These are phyloP conservation scores for Ceratocystis papillata DNA, from an alignment of 2,329 filamentous ascomycete species.

Conservation along the genomic window DNA sequence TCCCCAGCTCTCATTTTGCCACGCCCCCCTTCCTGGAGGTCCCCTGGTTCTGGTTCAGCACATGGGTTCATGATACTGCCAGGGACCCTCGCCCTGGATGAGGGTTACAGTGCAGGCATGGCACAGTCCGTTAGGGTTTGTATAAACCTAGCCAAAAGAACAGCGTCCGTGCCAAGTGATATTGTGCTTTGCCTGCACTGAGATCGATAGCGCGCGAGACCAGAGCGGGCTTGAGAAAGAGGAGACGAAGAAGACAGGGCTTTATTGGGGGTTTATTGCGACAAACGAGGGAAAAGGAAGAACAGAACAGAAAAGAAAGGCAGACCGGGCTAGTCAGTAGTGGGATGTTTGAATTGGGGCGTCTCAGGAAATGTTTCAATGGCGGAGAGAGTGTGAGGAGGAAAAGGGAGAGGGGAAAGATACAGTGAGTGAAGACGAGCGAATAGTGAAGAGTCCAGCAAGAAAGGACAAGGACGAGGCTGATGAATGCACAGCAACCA, in stretches of 20 bases:
- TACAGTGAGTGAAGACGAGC: not conserved
- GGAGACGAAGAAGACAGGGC: not conserved
- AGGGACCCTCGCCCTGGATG: not conserved
- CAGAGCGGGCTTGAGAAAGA: not conserved
- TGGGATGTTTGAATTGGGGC: not conserved
- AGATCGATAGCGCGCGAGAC: conserved; percentile 2
- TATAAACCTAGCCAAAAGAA: not conserved
- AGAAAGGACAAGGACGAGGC: not conserved
- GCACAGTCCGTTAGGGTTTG: too few species aligned
- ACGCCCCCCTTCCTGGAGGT: not conserved
- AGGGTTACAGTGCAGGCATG: too few species aligned
- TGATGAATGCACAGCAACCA: too few species aligned
- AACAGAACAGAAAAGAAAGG: not conserved
- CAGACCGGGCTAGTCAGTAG: not conserved
- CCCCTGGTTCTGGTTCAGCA: not conserved
- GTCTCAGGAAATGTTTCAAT: conserved; percentile 10
- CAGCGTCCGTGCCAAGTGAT: not conserved
- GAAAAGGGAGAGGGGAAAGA: not conserved
- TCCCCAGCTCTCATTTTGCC: not conserved
- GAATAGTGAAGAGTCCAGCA: not conserved
- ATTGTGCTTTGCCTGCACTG: not conserved
- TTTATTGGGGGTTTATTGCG: not conserved
- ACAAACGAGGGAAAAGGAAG: too few species aligned
- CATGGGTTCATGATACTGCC: too few species aligned
- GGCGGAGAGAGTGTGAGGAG: not conserved